Evolutionary conservation across 164 flowering plant genomes (phyloP), one percentile per base, ranked within the genome.

Genomic region (Nymphaea colorata): DNA sequence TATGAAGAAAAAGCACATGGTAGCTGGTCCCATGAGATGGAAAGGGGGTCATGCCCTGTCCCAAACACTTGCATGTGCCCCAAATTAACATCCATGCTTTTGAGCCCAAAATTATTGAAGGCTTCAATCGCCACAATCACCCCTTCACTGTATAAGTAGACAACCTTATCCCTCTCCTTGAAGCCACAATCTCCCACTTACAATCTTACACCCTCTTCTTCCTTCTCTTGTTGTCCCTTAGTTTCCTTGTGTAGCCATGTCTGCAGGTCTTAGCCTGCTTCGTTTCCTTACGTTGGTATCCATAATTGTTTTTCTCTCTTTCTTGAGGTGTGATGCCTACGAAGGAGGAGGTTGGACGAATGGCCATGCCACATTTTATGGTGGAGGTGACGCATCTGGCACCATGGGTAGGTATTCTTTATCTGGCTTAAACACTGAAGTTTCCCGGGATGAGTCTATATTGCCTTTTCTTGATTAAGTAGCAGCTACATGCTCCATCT

Each of bases 311-410:
- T 51, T 15, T 15, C 14, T 51, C 8, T 8, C 14, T 51, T 61
- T 69, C 15, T 6, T 68, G 57, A 43, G 61, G n/a, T 7, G 42
- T 66, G 17, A 67, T n/a, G 62, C 61, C 71, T 51, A 72, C 1
- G 67, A 10, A 0, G 75, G 43, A 3, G 80, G 73, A 2, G 75
- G 80, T 15, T 78, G 83, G 83, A 63, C 70, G 17, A 43, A 8
- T 17, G 83, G 73, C 25, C 83, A 80, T 42, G 83, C 81, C 69
- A 80, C 83, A 10, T 80, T 78, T 64, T 80, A 80, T 16, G 81
- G 83, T 17, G 79, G 81, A 3, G 68, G 75, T 60, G 83, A 80
- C 61, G 81, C 83, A 4, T 55, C 83, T 15, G 83, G 83, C 69
- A 78, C 83, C 44, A 80, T 78, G 83, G 83, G 83, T 80, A 66